phyloP scores from a whole-genome alignment of 331 rosid species.

The Telfairia occidentalis region DNA sequence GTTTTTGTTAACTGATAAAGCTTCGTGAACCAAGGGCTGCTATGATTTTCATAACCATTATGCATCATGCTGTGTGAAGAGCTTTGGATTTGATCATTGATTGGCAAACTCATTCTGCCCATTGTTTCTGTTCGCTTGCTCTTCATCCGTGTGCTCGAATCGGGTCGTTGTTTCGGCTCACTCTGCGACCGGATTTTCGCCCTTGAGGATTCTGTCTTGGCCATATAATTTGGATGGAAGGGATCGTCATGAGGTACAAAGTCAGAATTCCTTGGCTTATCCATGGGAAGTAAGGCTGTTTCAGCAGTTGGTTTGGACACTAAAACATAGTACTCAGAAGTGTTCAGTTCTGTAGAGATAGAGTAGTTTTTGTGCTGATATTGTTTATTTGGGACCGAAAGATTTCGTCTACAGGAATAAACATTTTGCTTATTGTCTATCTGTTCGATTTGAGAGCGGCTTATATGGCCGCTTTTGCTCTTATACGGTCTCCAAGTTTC shows the following conservation, averaged over 20 bases:
- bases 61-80: conserved; percentile 24
- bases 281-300: conserved; percentile 20
- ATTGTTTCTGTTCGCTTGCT: conserved; percentile 26
- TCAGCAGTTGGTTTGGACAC: conserved; percentile 26
- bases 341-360: conserved; percentile 23
- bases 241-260: conserved; percentile 18
- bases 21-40: conserved; percentile 41
- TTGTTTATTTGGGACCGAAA: conserved; percentile 27
- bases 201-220: conserved; percentile 58
- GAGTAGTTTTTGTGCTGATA: conserved; percentile 18
- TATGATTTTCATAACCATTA: conserved; percentile 21
- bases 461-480: conserved; percentile 40
- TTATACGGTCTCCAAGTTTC: conserved; percentile 27
- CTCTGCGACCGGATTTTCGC: conserved; percentile 73
- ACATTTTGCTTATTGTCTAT: conserved; percentile 22
- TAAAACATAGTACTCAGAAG: conserved; percentile 22
- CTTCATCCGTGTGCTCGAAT: conserved; percentile 19
- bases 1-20: conserved; percentile 24
- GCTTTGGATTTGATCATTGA: conserved; percentile 29
- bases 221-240: conserved; percentile 55
- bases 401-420: conserved; percentile 24
- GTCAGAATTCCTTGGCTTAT: conserved; percentile 18
- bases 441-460: conserved; percentile 22
- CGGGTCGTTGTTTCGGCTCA: conserved; percentile 82
- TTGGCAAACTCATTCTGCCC: conserved; percentile 1